phyloP scores from a whole-genome alignment of 2,329 filamentous ascomycete species.

The Xylariaceae sp. region DNA sequence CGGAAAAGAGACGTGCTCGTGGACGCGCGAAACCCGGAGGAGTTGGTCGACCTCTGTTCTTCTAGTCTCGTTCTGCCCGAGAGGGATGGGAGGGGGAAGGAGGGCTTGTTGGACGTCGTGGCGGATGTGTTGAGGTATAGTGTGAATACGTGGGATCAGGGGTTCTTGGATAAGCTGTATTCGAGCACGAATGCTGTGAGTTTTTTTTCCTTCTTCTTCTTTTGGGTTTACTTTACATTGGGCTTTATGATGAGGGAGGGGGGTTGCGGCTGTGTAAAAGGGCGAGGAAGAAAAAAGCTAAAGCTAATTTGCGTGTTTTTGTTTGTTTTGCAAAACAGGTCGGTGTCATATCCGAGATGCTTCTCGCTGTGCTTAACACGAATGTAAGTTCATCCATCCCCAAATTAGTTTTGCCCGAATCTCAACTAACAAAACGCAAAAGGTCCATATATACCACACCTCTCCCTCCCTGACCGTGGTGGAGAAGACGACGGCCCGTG shows the following conservation, averaged over 20 bases:
- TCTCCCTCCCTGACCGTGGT: slow-evolving; percentile 83
- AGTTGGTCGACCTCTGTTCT: slow-evolving; percentile 48
- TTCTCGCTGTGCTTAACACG: slow-evolving; percentile 83
- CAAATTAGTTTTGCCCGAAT: slow-evolving; percentile 4
- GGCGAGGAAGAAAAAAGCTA: not conserved
- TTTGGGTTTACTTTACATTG: too few species aligned
- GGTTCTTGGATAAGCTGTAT: slow-evolving; percentile 94
- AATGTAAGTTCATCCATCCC: slow-evolving; percentile 51
- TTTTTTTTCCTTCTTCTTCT: slow-evolving; percentile 11
- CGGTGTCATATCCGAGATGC: slow-evolving; percentile 76
- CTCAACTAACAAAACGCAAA: too few species aligned
- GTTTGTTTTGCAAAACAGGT: slow-evolving; percentile 42
- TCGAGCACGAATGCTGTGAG: slow-evolving; percentile 76
- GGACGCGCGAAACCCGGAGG: slow-evolving; percentile 54
- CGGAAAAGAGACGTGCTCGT: slow-evolving; percentile 56
- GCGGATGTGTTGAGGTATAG: slow-evolving; percentile 72
- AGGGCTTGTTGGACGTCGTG: slow-evolving; percentile 68
- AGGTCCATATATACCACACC: slow-evolving; percentile 88
- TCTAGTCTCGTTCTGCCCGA: slow-evolving; percentile 55
- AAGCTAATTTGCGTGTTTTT: not conserved
- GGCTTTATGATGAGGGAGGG: too few species aligned
- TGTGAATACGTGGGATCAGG: slow-evolving; percentile 98
- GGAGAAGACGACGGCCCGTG: slow-evolving; percentile 73
- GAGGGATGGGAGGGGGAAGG: slow-evolving; percentile 54
- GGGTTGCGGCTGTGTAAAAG: slow-evolving; percentile 3